These are phyloP conservation scores for Pseudopithomyces chartarum DNA, from an alignment of 2,329 filamentous ascomycete genomes.

Conservation along the genomic window DNA sequence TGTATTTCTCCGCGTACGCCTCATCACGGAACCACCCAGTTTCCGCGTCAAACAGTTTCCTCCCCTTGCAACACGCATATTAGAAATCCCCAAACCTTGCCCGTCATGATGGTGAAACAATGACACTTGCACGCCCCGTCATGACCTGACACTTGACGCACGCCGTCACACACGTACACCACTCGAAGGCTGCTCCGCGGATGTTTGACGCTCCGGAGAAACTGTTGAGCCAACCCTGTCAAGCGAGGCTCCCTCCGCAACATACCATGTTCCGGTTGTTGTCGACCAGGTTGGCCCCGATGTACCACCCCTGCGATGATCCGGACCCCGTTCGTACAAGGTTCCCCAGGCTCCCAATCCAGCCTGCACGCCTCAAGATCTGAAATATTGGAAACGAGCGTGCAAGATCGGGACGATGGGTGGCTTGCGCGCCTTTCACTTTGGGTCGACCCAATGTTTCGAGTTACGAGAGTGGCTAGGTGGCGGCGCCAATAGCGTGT, in stretches of 20 bases:
- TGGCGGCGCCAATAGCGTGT: conserved; percentile 1
- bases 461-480: no score
- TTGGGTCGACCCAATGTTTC: not conserved
- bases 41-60: not conserved
- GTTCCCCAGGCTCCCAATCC: not conserved
- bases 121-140: not conserved
- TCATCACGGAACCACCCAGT: not conserved
- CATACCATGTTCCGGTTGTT: no score
- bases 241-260: not conserved
- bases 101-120: not conserved
- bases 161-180: not conserved
- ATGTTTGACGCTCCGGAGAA: conserved; percentile 2
- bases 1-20: not conserved
- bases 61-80: not conserved
- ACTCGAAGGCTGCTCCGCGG: not conserved
- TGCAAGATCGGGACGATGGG: not conserved
- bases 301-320: not conserved
- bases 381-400: not conserved
- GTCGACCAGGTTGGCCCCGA: not conserved
- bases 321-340: not conserved
- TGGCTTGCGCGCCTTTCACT: no score
- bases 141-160: not conserved
- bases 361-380: not conserved
- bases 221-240: not conserved
- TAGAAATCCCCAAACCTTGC: not conserved